Base-by-base conservation (phyloP, 1,284 basidiomycete species). In the Puccinia polysora region DNA sequence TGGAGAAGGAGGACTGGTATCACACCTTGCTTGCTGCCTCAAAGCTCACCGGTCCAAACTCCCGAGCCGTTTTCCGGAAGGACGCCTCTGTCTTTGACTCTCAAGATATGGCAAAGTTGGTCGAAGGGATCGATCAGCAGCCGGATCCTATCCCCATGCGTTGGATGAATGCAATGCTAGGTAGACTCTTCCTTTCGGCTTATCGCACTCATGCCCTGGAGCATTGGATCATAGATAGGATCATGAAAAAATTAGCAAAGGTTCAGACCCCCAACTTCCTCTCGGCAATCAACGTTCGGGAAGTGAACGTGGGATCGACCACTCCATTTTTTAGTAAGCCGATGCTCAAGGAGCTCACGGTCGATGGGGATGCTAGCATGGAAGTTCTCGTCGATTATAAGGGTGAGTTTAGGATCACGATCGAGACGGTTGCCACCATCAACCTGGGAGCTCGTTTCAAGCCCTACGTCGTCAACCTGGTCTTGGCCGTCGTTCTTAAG, bases 81-180 rank as follows among this genome's bases (percentile, higher is more conserved):
- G 78, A 80, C 64, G 80, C 83, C 28, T 74, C 76, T 1, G 84
- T 95, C 34, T 97, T 93, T 81, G 83, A 84, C 64, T 82, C 86
- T 2, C 81, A 83, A 4, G 91, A 96, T 80, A 96, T 97, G 91
- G 84, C 86, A 58, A 83, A 85, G 75, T 84, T 98, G 40, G 87
- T 97, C 62, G 82, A 87, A 14, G 89, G 87, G 1, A 84, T 98
- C 74, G 94, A 97, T 82, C 87, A 88, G 75, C 88, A 92, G 77
- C 90, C 93, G 2, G 95, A 97, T 79, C 89, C 93, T 59, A 93
- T 97, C 73, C 92, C 92, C 0, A 90, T 94, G 84, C 88, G 94
- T 18, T 98, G 96, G 95, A 84, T 97, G 65, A 98, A 98, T 77
- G 95, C 92, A 0, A 82, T 97, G 65, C 80, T 97, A 63, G 95